These are phyloP conservation scores for Botrytis tulipae DNA, from an alignment of 2,329 filamentous ascomycete genomes.

Conservation along the genomic window DNA sequence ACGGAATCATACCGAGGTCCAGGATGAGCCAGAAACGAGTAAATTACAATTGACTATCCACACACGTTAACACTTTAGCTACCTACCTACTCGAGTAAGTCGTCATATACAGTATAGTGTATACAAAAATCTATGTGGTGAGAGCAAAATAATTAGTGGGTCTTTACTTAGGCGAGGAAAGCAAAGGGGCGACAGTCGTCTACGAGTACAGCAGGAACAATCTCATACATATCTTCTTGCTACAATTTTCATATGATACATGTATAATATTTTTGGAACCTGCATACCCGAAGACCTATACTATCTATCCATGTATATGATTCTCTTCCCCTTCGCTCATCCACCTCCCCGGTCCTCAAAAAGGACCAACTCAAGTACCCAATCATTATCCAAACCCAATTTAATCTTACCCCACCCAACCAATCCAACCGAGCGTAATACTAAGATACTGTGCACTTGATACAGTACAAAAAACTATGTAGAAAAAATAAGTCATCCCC, in stretches of 20 bases:
- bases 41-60: background rate
- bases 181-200: background rate
- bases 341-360: background rate
- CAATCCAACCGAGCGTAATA: background rate
- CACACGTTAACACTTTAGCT: background rate
- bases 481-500: background rate
- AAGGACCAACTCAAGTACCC: background rate
- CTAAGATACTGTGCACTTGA: background rate
- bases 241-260: background rate
- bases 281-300: background rate
- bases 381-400: conserved; percentile 14
- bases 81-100: background rate
- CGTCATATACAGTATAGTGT: background rate
- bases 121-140: background rate
- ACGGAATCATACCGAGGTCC: no score
- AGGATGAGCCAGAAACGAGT: background rate
- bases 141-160: conserved; percentile 2
- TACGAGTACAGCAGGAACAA: background rate
- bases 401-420: background rate
- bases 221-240: background rate
- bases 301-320: background rate
- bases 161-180: background rate
- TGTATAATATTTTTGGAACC: background rate
- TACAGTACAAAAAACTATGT: conserved; percentile 13
- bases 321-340: background rate